Evolutionary conservation across 805 yeast genomes (phyloP).

Genomic region (Ogataea philodendri): DNA sequence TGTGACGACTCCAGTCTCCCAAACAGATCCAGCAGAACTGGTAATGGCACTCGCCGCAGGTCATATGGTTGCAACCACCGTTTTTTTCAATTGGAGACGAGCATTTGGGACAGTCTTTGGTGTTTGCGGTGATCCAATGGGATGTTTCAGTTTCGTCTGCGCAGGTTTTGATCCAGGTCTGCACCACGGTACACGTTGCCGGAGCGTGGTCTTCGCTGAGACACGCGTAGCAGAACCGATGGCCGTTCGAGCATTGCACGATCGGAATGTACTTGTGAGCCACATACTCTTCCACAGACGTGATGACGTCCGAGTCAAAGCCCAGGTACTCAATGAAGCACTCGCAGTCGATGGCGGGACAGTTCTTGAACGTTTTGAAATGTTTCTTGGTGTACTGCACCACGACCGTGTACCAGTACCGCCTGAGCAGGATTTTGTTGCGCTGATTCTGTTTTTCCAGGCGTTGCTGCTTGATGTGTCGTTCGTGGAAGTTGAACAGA

Average conservation of each 20-base stretch:
- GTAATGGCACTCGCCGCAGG: constrained; percentile 69
- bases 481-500: constrained; percentile 26
- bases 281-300: constrained; percentile 28
- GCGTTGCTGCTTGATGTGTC: constrained; percentile 22
- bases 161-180: constrained; percentile 74
- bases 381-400: constrained; percentile 53
- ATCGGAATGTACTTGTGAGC: constrained; percentile 48
- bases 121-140: constrained; percentile 81
- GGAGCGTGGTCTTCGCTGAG: constrained; percentile 77
- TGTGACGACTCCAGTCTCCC: constrained; percentile 73
- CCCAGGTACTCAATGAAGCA: constrained; percentile 45
- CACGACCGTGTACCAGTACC: constrained; percentile 45
- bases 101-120: constrained; percentile 87
- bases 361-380: constrained; percentile 56
- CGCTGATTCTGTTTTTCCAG: constrained; percentile 24
- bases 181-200: constrained; percentile 69
- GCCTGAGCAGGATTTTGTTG: constrained; percentile 28
- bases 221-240: constrained; percentile 79
- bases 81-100: constrained; percentile 77
- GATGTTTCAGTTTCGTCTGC: constrained; percentile 85
- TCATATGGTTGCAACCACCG: constrained; percentile 98
- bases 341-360: constrained; percentile 83
- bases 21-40: constrained; percentile 95
- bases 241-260: constrained; percentile 64
- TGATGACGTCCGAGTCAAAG: constrained; percentile 31